A percentile compares a stretch with the other conserved stretches of the same genome.
Evolutionary conservation across 305 asterid genomes (phyloP).

Genomic region (Rubia balearica): DNA sequence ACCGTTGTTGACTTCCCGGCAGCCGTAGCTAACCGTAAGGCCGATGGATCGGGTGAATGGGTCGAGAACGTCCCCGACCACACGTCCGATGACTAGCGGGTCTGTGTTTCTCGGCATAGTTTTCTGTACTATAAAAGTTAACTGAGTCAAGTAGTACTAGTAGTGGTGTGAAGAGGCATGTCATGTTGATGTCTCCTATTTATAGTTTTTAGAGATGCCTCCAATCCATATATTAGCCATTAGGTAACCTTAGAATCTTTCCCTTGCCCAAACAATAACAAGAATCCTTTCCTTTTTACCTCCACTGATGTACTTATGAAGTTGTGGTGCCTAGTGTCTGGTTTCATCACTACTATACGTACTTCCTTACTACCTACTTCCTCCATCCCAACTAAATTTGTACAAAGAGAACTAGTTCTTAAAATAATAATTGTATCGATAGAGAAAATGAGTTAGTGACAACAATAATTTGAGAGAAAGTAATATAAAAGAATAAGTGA

Average conservation of each 20-base stretch:
- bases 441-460: too few relatives aligned
- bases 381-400: too few relatives aligned
- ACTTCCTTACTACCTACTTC: too few relatives aligned
- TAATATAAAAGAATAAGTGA: too few relatives aligned
- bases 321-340: background rate
- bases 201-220: background rate
- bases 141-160: background rate
- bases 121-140: background rate
- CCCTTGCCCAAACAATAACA: background rate
- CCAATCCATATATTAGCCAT: background rate
- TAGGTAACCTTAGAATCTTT: background rate
- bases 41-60: conserved; percentile 33
- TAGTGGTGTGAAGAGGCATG: background rate
- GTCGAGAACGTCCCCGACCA: conserved; percentile 51
- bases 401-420: too few relatives aligned
- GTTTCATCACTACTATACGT: background rate
- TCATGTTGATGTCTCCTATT: background rate
- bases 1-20: conserved; percentile 39
- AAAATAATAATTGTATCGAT: too few relatives aligned
- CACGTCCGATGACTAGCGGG: conserved; percentile 45
- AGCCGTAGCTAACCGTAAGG: conserved; percentile 27
- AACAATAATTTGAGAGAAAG: too few relatives aligned
- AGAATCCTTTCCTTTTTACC: background rate
- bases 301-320: background rate
- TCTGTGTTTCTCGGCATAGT: conserved; percentile 38